These are phyloP conservation scores for Blastobotrys attinorum DNA, from an alignment of 805 yeast species.

Conservation along the genomic window DNA sequence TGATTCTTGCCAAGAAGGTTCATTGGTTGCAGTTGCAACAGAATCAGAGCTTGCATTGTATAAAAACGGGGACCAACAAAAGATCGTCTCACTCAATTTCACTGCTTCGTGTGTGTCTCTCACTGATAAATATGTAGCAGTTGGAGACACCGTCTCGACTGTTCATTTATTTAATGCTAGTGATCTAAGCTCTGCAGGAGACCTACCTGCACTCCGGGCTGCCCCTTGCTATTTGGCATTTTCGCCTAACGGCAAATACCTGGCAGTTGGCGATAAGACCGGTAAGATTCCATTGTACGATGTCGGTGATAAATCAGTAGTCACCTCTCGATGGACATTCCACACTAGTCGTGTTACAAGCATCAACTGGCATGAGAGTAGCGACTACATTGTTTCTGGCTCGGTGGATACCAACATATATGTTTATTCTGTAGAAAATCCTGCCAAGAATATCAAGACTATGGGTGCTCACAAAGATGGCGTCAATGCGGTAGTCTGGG, in stretches of 20 bases:
- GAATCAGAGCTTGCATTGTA: not conserved
- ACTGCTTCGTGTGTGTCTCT: not conserved
- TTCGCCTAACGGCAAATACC: slow-evolving; percentile 58
- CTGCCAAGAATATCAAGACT: slow-evolving; percentile 65
- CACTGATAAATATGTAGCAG: not conserved
- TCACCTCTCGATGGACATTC: slow-evolving; percentile 91
- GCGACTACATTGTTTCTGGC: slow-evolving; percentile 65
- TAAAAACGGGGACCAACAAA: not conserved
- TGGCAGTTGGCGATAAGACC: slow-evolving; percentile 79
- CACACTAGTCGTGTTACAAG: slow-evolving; percentile 76
- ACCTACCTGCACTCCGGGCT: slow-evolving; percentile 47
- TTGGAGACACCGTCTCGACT: slow-evolving; percentile 2
- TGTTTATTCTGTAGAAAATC: slow-evolving; percentile 70
- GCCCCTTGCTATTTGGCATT: slow-evolving; percentile 55
- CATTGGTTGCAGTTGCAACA: slow-evolving; percentile 30
- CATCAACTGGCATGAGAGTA: slow-evolving; percentile 72
- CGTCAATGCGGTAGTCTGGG: slow-evolving; percentile 68
- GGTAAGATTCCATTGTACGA: slow-evolving; percentile 81
- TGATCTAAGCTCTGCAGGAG: slow-evolving; percentile 38
- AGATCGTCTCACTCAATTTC: not conserved
- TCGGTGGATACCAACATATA: slow-evolving; percentile 78
- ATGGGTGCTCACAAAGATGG: slow-evolving; percentile 87
- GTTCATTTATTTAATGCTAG: slow-evolving; percentile 33
- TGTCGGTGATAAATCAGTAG: slow-evolving; percentile 41
- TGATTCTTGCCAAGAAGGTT: slow-evolving; percentile 14